Percentiles rank a stretch among this genome's conserved stretches.
Conservation (phyloP, 2,329 filamentous ascomycete genomes). For the Pestalotiopsis sp. region DNA sequence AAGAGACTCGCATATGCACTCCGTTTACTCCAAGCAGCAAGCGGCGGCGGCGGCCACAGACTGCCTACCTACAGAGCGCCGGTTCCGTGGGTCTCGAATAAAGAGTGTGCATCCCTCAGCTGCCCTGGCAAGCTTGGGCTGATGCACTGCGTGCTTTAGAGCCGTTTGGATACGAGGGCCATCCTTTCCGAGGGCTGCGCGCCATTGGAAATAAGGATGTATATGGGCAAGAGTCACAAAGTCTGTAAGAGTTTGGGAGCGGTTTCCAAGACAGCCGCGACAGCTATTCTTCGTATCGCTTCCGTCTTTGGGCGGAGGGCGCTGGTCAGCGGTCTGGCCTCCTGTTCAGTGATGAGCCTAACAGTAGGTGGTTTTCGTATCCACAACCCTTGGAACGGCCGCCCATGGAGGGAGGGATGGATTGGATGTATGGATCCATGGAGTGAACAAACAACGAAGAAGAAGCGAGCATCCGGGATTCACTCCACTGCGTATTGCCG, state of each 20-base stretch:
- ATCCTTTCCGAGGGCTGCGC: constrained; percentile 3
- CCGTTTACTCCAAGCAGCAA: not conserved
- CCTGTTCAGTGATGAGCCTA: not conserved
- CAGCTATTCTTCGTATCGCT: not conserved
- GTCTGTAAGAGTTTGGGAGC: not conserved
- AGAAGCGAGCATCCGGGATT: not conserved
- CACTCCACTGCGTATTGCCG: not conserved
- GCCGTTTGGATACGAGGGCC: constrained; percentile 9
- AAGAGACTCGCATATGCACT: constrained; percentile 8
- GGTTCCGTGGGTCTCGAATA: not conserved
- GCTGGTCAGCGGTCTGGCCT: not conserved
- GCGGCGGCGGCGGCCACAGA: not conserved
- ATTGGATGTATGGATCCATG: not conserved
- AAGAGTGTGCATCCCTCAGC: constrained; percentile 3
- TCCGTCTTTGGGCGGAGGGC: not conserved
- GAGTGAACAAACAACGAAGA: not conserved
- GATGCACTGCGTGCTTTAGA: constrained; percentile 11
- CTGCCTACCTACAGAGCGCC: not conserved
- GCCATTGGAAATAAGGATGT: not conserved
- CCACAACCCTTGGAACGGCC: not conserved
- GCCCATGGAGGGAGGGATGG: not conserved
- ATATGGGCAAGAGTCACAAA: not conserved
- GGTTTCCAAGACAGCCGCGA: not conserved
- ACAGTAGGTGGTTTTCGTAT: not conserved
- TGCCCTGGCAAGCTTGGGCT: constrained; percentile 1